Base-by-base conservation (phyloP, 192 early-diverging fungal genomes). In the Coemansia sp. region DNA sequence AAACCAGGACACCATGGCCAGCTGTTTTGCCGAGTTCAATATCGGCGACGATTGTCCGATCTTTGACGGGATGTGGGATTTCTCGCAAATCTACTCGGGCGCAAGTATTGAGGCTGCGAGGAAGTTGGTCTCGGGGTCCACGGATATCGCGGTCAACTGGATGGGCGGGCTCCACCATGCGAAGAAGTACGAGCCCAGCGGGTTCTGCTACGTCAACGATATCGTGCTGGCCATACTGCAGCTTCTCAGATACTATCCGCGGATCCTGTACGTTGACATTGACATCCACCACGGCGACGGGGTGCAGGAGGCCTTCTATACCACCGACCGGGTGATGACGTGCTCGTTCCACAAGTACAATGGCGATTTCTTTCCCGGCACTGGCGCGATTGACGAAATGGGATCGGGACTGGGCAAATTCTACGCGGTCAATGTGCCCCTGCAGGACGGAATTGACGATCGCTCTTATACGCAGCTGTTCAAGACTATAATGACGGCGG, bases 31-130 rank as follows among this genome's bases (percentile, higher is more conserved):
- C 16, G 81, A 87, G 48, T 92, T 94, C 76, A 99, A 99, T 66
- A 90, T 99, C 19, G 93, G 94, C 11, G 98, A 99, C 62, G 98
- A 99, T 81, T 98, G 96, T 65, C 98, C 98, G 5, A 91, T 98
- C 10, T 99, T 96, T 82, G 94, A 95, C 59, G 98, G 98, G 9
- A 87, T 98, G 76, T 99, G 91, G 83, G 96, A 99, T 58, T 99
- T 96, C 63, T 95, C 93, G 69, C 80, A 88, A 12, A 88, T 95
- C 8, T 95, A 95, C 65, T 88, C 98, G 16, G 98, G 98, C 37
- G 96, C 94, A 8, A 93, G 95, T 0, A 92, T 99, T 15, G 97
- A 91, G 48, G 96, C 94, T 0, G 95, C 96, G 6, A 72, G 85
- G 26, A 95, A 95, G 64, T 71, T 99, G 45, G 90, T 92, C 2